Conservation (phyloP, 2,329 filamentous ascomycete genomes). For the Hypoxylon sp. region DNA sequence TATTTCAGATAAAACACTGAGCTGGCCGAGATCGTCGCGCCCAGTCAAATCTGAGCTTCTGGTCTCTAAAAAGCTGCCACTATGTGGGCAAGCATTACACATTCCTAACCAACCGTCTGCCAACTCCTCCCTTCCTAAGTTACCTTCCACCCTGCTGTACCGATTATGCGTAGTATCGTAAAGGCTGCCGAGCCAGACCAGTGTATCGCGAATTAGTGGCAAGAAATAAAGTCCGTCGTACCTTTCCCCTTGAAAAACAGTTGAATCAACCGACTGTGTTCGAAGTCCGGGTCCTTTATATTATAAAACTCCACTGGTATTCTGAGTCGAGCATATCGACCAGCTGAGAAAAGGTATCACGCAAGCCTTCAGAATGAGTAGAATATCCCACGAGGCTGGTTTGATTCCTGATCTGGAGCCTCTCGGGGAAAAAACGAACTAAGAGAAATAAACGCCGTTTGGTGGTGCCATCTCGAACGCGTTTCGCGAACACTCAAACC, state of each 20-base stretch:
- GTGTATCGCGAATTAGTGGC: constrained; percentile 34
- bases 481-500: constrained; percentile 28
- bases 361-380: constrained; percentile 10
- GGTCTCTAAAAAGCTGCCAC: no score
- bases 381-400: constrained; percentile 10
- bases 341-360: no score
- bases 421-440: constrained; percentile 5
- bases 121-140: constrained; percentile 31
- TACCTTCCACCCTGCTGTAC: constrained; percentile 21
- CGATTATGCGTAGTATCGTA: constrained; percentile 28
- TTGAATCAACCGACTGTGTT: constrained; percentile 30
- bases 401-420: constrained; percentile 18
- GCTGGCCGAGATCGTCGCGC: constrained; percentile 7
- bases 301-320: constrained; percentile 34
- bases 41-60: constrained; percentile 10
- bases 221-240: constrained; percentile 29
- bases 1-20: no score
- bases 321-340: no score
- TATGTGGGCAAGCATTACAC: constrained; percentile 9
- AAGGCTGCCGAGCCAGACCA: constrained; percentile 38
- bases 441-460: constrained; percentile 31
- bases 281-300: constrained; percentile 18
- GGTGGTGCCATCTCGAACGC: constrained; percentile 24
- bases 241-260: constrained; percentile 19
- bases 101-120: constrained; percentile 13